A percentile compares a stretch with the other conserved stretches of the same genome.
These are phyloP conservation scores for Piedraia hortae DNA, from an alignment of 2,329 filamentous ascomycete genomes.

Conservation along the genomic window DNA sequence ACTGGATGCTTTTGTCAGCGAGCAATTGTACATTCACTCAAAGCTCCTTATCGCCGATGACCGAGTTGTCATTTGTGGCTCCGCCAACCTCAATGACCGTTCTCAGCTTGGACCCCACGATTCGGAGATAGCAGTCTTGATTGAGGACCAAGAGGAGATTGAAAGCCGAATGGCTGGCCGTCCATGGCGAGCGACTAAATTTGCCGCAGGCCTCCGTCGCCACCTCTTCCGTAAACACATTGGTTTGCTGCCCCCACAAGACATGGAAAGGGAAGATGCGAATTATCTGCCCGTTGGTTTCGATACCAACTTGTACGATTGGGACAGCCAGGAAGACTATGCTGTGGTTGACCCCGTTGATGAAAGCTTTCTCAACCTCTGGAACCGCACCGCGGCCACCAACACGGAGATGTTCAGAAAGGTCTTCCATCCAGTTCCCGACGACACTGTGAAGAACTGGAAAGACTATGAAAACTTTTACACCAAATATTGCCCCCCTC, in stretches of 20 bases:
- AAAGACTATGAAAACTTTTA: conserved; percentile 48
- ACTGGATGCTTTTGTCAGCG: conserved; percentile 33
- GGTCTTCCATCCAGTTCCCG: conserved; percentile 56
- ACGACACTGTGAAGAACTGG: conserved; percentile 41
- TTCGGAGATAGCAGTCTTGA: conserved; percentile 69
- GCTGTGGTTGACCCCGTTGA: conserved; percentile 49
- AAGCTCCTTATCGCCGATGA: conserved; percentile 65
- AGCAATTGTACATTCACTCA: conserved; percentile 36
- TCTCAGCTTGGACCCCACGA: conserved; percentile 66
- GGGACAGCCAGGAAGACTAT: conserved; percentile 18
- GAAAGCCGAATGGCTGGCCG: conserved; percentile 46
- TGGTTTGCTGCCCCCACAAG: conserved; percentile 50
- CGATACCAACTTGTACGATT: conserved; percentile 25
- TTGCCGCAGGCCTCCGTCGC: conserved; percentile 55
- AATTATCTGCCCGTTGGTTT: conserved; percentile 31
- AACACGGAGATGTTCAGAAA: conserved; percentile 63
- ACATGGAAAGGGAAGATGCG: conserved; percentile 29
- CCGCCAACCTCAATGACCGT: conserved; percentile 39
- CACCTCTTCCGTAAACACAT: conserved; percentile 81
- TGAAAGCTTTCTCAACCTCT: conserved; percentile 39
- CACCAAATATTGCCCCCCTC: conserved; percentile 30
- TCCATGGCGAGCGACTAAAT: conserved; percentile 42
- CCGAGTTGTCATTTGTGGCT: conserved; percentile 54
- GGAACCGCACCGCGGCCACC: conserved; percentile 41
- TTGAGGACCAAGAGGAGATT: conserved; percentile 48